Evolutionary conservation across 2,329 filamentous ascomycete genomes (phyloP), one percentile per base, ranked within the genome.

Genomic region (Beauveria pseudobassiana): DNA sequence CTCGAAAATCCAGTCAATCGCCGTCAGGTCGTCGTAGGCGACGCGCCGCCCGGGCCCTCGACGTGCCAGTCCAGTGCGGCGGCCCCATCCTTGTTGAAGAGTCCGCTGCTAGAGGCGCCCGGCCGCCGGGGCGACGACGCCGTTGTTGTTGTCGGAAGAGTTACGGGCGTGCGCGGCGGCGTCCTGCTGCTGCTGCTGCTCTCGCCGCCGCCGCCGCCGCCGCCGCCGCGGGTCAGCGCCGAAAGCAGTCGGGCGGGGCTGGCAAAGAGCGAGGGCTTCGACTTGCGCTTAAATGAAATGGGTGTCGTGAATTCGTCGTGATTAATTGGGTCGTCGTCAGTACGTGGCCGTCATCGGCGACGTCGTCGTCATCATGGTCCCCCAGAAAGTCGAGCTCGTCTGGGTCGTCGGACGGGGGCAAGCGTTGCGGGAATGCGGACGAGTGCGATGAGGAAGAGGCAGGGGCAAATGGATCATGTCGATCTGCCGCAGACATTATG

Each of bases 1-100:
- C 75, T 99, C 95, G 69, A 96, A 98, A 71, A 98, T 98, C 95
- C 95, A 99, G 78, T 99, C 95, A 73, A 99, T 99, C 63, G 95
- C 93, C 18, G 93, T 97, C 73, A 97, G 80, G 76, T 99, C 90
- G 71, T 97, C 93, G 77, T 99, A 99, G 60, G 90, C 93, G 43
- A 97, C 93, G 70, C 95, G 86, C 59, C 91, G 85, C 1, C 93
- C 93, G 0, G 91, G 92, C 1, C 91, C 74, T 97, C 93, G 53
- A 88, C 82, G 71, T 96, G 90, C 93, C 93, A 98, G 74, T 98
- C 93, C 51, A 81, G 73, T 70, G 58, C 84, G 80, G 65, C 85
- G 83, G 43, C 72, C 64, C 43, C 60, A 9, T 57, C 60, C 20
- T 62, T 57, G 5, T 52, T 24, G 22, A 24, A 10, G 2, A 10